A percentile compares a stretch with the other conserved stretches of the same genome.
Evolutionary conservation across 2,329 filamentous ascomycete genomes (phyloP).

Genomic region (Aspergillus spinulosporus): DNA sequence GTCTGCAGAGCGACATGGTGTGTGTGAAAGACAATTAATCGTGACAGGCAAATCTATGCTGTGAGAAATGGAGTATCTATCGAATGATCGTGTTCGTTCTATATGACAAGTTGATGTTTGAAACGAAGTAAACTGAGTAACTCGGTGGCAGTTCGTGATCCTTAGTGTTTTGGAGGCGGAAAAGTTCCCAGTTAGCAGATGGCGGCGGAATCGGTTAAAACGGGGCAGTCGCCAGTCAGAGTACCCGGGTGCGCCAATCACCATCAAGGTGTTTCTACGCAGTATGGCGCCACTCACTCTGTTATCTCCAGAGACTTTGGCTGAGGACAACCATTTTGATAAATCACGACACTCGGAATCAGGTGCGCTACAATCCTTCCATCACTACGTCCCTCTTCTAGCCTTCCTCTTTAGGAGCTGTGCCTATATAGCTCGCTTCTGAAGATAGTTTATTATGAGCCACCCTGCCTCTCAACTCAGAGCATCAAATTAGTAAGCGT

Average conservation of each 20-base stretch:
- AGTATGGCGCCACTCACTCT: slow-evolving; percentile 33
- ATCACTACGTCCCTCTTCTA: background rate
- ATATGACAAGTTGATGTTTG: slow-evolving; percentile 11
- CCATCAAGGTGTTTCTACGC: slow-evolving; percentile 40
- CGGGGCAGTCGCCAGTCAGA: slow-evolving; percentile 10
- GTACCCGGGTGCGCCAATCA: slow-evolving; percentile 40
- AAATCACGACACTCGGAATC: background rate
- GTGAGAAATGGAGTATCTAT: slow-evolving; percentile 15
- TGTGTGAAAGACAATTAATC: slow-evolving; percentile 6
- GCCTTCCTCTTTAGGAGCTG: background rate
- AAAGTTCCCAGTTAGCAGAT: slow-evolving; percentile 15
- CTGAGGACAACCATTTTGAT: background rate
- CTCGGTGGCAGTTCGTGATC: slow-evolving; percentile 13
- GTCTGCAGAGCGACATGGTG: slow-evolving; percentile 44
- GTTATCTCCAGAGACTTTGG: slow-evolving; percentile 10
- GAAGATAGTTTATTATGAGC: background rate
- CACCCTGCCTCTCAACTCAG: background rate
- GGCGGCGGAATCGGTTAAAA: slow-evolving; percentile 30
- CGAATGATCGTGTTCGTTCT: slow-evolving; percentile 10
- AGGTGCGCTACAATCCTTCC: background rate
- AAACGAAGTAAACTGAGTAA: slow-evolving; percentile 13
- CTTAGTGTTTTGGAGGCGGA: slow-evolving; percentile 26
- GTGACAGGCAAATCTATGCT: slow-evolving; percentile 19
- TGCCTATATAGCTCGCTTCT: background rate
- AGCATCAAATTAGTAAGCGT: slow-evolving; percentile 5